phyloP scores from a whole-genome alignment of 139 green algal species.

The Coccomyxa sp. region DNA sequence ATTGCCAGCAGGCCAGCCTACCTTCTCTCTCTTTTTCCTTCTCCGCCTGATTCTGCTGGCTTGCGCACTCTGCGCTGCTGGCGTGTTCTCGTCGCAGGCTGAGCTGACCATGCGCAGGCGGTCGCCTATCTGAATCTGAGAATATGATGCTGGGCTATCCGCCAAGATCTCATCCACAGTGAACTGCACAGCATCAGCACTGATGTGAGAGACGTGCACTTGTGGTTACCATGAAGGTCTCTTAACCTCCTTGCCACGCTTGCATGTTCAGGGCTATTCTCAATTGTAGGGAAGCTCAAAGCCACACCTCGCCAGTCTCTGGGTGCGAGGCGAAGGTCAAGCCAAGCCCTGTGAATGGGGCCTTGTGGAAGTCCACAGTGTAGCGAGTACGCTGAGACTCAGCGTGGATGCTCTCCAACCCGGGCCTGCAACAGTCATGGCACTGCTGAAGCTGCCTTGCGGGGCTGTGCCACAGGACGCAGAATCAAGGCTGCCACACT shows the following conservation, averaged over 20 bases:
- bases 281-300: background rate
- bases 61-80: slow-evolving; percentile 13
- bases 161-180: slow-evolving; percentile 32
- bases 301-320: slow-evolving; percentile 27
- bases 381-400: background rate
- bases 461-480: no score
- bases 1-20: no score
- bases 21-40: no score
- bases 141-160: slow-evolving; percentile 22
- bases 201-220: no score
- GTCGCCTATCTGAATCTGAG: slow-evolving; percentile 52
- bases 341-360: slow-evolving; percentile 18
- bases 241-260: no score
- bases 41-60: no score
- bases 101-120: slow-evolving; percentile 43
- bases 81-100: slow-evolving; percentile 57
- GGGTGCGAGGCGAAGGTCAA: slow-evolving; percentile 49
- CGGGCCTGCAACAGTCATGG: background rate
- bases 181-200: slow-evolving; percentile 28
- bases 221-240: no score
- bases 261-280: background rate
- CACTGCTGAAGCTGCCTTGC: no score
- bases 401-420: background rate
- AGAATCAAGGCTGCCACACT: no score
- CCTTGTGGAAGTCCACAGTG: background rate